phyloP scores from a whole-genome alignment of 345 rosid genomes.

The Adansonia digitata region DNA sequence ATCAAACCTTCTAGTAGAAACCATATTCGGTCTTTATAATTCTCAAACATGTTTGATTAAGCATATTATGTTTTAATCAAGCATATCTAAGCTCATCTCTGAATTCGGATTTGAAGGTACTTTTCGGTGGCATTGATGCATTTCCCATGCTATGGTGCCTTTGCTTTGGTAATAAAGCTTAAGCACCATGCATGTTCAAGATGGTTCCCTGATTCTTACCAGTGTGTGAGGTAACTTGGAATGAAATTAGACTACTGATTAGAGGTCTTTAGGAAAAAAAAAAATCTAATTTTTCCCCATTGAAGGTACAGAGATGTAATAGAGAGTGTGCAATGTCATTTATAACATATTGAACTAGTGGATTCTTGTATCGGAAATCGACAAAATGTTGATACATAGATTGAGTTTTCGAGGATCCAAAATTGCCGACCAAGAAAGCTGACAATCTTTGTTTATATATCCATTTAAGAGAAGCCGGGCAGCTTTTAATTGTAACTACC shows the following conservation, averaged over 20 bases:
- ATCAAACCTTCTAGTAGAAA: not conserved
- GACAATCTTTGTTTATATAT: not conserved
- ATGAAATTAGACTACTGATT: not conserved
- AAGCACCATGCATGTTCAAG: constrained; percentile 51
- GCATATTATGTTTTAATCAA: not conserved
- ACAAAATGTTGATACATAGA: not conserved
- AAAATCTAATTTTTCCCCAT: not conserved
- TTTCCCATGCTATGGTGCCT: constrained; percentile 74
- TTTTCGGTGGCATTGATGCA: constrained; percentile 80
- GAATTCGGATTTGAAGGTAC: constrained; percentile 53
- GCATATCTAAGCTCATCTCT: not conserved
- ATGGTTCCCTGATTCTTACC: constrained; percentile 76
- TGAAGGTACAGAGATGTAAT: not conserved
- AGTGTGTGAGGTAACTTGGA: constrained; percentile 28
- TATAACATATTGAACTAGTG: not conserved
- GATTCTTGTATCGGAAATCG: not conserved
- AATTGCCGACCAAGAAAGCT: constrained; percentile 11
- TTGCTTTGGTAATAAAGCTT: constrained; percentile 58
- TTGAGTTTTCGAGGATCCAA: constrained; percentile 22
- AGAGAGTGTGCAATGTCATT: not conserved
- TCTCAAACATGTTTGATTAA: not conserved
- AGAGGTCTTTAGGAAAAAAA: not conserved
- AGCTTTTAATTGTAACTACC: constrained; percentile 9
- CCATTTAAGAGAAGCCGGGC: not conserved
- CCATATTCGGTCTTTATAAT: not conserved